phyloP scores from a whole-genome alignment of 169 alveolate species.

The Plasmodium knowlesi region DNA sequence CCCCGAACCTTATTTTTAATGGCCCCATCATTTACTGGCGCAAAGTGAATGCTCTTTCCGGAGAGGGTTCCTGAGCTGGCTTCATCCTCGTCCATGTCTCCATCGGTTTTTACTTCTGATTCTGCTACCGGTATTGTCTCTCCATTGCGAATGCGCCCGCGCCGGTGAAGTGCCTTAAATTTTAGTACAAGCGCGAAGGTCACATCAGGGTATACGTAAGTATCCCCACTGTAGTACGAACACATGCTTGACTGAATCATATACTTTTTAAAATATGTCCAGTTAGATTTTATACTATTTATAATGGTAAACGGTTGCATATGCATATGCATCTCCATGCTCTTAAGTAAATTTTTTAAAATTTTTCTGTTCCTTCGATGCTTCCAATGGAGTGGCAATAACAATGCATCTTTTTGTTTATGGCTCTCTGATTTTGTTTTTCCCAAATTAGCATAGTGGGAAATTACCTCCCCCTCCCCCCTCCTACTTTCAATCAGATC shows the following conservation, averaged over 20 bases:
- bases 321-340: conserved; percentile 31
- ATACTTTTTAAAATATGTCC: conserved; percentile 39
- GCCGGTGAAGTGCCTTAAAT: not conserved
- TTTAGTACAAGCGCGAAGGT: conserved; percentile 20
- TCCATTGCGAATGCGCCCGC: not conserved
- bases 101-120: not conserved
- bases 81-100: not conserved
- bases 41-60: not conserved
- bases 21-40: not conserved
- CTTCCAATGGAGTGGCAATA: conserved; percentile 2
- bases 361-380: conserved; percentile 10
- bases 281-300: conserved; percentile 26
- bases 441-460: not conserved
- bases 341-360: conserved; percentile 9
- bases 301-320: conserved; percentile 46
- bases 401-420: not conserved
- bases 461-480: not conserved
- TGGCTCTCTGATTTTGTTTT: not conserved
- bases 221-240: conserved; percentile 16
- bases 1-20: not conserved
- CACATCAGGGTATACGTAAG: conserved; percentile 24
- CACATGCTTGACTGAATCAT: conserved; percentile 29
- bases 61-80: not conserved
- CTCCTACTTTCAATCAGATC: conserved; percentile 29
- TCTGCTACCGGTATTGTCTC: not conserved